A percentile compares a stretch with the other conserved stretches of the same genome.
These are phyloP conservation scores for Besnoitia besnoiti DNA, from an alignment of 169 alveolate species.

Conservation along the genomic window DNA sequence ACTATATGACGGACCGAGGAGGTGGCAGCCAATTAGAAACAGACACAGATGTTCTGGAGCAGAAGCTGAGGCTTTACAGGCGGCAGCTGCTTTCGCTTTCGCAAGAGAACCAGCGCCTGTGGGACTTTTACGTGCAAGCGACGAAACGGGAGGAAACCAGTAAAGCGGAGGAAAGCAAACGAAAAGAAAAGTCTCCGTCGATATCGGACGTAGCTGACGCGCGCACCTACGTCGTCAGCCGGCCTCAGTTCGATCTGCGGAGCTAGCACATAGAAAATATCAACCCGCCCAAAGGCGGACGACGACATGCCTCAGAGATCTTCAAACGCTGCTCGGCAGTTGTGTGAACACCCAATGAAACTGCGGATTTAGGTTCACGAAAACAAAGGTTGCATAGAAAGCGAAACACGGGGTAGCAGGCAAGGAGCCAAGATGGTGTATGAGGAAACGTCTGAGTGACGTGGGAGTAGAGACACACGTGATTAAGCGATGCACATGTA, in stretches of 20 bases:
- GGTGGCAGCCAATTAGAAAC: neutral
- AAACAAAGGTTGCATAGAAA: neutral
- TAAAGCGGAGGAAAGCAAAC: neutral
- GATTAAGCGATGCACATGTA: too few relatives aligned
- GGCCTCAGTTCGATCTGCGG: slow-evolving; percentile 5
- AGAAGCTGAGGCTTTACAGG: neutral
- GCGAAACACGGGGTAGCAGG: neutral
- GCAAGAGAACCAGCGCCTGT: neutral
- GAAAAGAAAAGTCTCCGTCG: neutral
- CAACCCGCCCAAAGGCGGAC: too few relatives aligned
- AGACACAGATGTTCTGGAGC: neutral
- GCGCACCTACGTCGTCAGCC: slow-evolving; percentile 16
- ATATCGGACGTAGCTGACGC: neutral
- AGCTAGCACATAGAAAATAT: neutral
- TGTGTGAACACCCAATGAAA: too few relatives aligned
- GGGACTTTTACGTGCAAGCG: neutral
- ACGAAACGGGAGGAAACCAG: neutral
- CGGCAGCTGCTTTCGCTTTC: neutral
- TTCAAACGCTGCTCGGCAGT: too few relatives aligned
- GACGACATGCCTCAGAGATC: too few relatives aligned
- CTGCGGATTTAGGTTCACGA: too few relatives aligned
- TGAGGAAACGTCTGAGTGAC: neutral
- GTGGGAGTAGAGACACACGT: neutral
- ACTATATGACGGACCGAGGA: too few relatives aligned
- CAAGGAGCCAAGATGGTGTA: neutral